Evolutionary conservation across 2,329 filamentous ascomycete genomes (phyloP).

Genomic region (Epichloe brachyelytri): DNA sequence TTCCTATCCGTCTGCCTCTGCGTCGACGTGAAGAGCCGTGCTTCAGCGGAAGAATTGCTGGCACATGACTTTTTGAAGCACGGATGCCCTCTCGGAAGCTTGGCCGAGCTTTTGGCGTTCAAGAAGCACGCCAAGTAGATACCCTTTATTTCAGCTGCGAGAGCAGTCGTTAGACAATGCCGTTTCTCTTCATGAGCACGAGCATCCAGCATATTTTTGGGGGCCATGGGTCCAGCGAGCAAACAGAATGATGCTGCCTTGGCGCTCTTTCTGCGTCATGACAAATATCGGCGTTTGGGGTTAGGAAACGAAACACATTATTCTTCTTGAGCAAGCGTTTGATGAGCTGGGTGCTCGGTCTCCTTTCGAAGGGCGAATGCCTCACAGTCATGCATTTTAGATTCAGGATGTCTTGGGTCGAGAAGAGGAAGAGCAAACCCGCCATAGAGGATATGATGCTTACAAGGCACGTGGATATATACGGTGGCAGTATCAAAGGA

Average conservation of each 20-base stretch:
- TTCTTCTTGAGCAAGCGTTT: constrained; percentile 3
- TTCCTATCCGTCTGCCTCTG: constrained; percentile 95
- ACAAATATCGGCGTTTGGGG: constrained; percentile 6
- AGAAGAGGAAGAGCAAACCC: background rate
- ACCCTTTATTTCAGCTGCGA: background rate
- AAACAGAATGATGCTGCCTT: constrained; percentile 7
- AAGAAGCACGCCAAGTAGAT: constrained; percentile 57
- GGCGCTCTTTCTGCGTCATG: background rate
- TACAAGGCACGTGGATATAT: too few species aligned
- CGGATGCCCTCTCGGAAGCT: constrained; percentile 69
- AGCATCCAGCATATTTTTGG: background rate
- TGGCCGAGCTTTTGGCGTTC: constrained; percentile 81
- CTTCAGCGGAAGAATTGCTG: constrained; percentile 79
- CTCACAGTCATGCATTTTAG: background rate
- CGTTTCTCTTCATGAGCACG: background rate
- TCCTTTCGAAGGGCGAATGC: background rate
- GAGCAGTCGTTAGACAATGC: background rate
- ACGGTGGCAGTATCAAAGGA: too few species aligned
- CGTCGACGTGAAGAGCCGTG: constrained; percentile 89
- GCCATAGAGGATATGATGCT: too few species aligned
- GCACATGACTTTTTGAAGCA: constrained; percentile 90
- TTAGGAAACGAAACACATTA: background rate
- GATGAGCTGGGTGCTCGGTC: background rate
- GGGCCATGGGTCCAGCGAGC: constrained; percentile 1
- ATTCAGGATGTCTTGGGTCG: background rate